Percentiles rank a stretch among this genome's conserved stretches.
Conservation (phyloP, 192 early-diverging fungal species). For the Backusella macrospora region DNA sequence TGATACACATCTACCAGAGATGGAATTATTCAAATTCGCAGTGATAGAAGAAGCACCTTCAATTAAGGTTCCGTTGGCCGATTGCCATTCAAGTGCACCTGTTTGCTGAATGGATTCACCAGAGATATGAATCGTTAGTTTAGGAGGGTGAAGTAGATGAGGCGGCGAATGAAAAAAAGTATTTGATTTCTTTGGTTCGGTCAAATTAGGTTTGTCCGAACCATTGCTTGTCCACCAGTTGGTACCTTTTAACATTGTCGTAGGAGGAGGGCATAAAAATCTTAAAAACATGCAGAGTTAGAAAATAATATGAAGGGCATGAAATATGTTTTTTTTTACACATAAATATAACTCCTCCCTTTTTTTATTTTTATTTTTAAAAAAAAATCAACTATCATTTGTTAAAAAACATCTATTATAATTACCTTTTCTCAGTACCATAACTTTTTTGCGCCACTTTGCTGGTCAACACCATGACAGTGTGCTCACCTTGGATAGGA, state of each 20-base stretch:
- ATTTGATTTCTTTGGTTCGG: constrained; percentile 25
- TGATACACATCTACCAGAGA: constrained; percentile 76
- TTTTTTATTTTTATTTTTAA: background rate
- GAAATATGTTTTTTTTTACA: background rate
- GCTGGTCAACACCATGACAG: constrained; percentile 79
- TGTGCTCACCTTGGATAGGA: constrained; percentile 54
- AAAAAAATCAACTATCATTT: background rate
- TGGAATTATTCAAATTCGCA: constrained; percentile 9
- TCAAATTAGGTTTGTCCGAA: constrained; percentile 21
- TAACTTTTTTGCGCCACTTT: constrained; percentile 94
- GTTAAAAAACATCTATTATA: background rate
- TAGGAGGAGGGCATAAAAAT: constrained; percentile 83
- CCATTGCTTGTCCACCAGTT: constrained; percentile 59
- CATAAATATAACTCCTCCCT: background rate
- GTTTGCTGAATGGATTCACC: constrained; percentile 46
- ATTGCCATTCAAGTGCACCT: constrained; percentile 56
- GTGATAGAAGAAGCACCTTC: constrained; percentile 8
- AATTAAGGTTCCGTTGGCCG: constrained; percentile 22
- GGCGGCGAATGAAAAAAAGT: constrained; percentile 15
- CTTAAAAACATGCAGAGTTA: constrained; percentile 21
- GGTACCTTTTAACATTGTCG: constrained; percentile 70
- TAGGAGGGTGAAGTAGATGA: constrained; percentile 24
- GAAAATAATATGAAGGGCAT: constrained; percentile 3
- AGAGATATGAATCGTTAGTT: constrained; percentile 39
- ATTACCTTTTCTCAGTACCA: constrained; percentile 86